Evolutionary conservation across 2,329 filamentous ascomycete species (phyloP).

Genomic region (Aspergillus spinulosporus): DNA sequence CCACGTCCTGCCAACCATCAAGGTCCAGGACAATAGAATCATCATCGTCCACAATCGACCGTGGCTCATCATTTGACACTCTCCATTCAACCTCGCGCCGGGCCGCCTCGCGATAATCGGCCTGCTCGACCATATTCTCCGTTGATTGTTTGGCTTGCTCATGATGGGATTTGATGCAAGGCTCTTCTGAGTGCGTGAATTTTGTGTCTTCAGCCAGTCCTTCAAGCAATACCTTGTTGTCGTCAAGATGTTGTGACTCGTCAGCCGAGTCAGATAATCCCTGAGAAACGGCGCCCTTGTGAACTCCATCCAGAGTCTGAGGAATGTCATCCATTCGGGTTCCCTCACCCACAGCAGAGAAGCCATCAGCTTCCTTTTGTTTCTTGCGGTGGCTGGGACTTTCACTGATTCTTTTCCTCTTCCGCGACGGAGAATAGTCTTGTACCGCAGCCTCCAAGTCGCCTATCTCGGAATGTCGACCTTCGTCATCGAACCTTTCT

Average conservation of each 20-base stretch:
- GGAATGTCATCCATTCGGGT: slow-evolving; percentile 34
- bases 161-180: slow-evolving; percentile 21
- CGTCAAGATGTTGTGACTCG: neutral
- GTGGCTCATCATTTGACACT: slow-evolving; percentile 59
- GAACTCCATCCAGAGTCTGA: neutral
- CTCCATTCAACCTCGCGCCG: slow-evolving; percentile 59
- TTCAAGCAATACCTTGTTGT: neutral
- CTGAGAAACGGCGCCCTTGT: neutral
- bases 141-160: slow-evolving; percentile 13
- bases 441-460: slow-evolving; percentile 19
- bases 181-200: slow-evolving; percentile 49
- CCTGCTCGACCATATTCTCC: slow-evolving; percentile 29
- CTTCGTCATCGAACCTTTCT: slow-evolving; percentile 17
- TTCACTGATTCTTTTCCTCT: slow-evolving; percentile 72
- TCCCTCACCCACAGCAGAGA: slow-evolving; percentile 59
- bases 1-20: slow-evolving; percentile 67
- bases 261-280: neutral
- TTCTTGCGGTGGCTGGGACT: slow-evolving; percentile 72
- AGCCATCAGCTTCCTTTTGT: slow-evolving; percentile 79
- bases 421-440: slow-evolving; percentile 52
- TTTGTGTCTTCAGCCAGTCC: slow-evolving; percentile 52
- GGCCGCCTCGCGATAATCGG: slow-evolving; percentile 36
- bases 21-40: slow-evolving; percentile 64
- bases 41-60: slow-evolving; percentile 67
- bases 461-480: slow-evolving; percentile 18